Base-by-base conservation (phyloP, 768 basidiomycete genomes). In the Psilocybe cubensis region DNA sequence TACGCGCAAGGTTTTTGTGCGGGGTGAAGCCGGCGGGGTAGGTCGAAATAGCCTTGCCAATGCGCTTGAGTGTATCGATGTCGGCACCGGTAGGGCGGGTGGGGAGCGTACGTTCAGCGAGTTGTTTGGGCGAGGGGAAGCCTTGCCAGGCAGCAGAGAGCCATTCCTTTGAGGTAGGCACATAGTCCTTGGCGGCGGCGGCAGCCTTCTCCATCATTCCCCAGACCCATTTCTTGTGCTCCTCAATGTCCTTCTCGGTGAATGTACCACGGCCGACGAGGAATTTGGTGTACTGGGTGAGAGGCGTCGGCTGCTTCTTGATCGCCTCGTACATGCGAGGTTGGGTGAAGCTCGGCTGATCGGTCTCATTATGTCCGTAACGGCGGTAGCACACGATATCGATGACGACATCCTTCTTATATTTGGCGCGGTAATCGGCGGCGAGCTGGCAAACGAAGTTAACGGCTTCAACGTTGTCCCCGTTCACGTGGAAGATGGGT, bases 161-260 rank as follows among this genome's bases (percentile, higher is more conserved):
- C 97, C 97, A 98, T 70, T 99, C 97, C 70, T 94, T 93, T 66
- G 86, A 84, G 3, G 94, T 91, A 11, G 97, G 94, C 38, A 95
- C 87, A 72, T 99, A 99, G 70, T 98, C 94, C 78, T 98, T 97
- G 11, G 92, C 83, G 8, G 84, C 94, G n/a, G 83, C 86, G n/a
- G 91, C 87, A 7, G 97, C 94, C 74, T 89, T 96, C 76, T 99
- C 97, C 56, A 99, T 81, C 92, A 96, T 96, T 29, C 94, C 94
- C 95, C 94, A 97, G 3, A 99, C 97, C 97, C 97, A 99, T 66
- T 90, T 92, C 82, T 94, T 94, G 81, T 98, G 97, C 69, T 98
- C 96, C 70, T 96, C 95, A 51, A 98, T 93, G 68, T 98, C 96
- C 74, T 90, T 88, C 72, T 94, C 90, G 28, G 94, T 96, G 73